Evolutionary conservation across 106 monocot genomes (phyloP).

Genomic region (Dendrobium huoshanense): DNA sequence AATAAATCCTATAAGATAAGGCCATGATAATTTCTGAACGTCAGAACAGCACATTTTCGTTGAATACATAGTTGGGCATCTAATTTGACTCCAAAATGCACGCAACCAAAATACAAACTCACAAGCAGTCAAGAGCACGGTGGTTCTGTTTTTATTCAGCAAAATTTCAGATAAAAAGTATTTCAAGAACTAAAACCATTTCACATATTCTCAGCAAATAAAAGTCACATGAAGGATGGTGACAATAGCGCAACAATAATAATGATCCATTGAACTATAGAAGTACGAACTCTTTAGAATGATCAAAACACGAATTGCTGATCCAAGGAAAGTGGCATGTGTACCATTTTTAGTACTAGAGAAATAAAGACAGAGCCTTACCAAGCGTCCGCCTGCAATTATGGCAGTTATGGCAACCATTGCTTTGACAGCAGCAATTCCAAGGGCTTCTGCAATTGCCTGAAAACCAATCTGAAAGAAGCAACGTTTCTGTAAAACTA

Average conservation of each 20-base stretch:
- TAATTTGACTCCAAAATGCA: neutral
- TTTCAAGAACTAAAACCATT: neutral
- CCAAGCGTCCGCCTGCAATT: constrained; percentile 96
- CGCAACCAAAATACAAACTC: neutral
- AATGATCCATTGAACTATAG: neutral
- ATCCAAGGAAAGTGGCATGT: neutral
- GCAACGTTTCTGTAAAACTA: neutral
- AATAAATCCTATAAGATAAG: neutral
- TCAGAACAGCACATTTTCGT: neutral
- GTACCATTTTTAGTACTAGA: neutral
- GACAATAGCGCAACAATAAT: neutral
- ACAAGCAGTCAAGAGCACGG: neutral
- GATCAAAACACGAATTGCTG: neutral
- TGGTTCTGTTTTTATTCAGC: neutral
- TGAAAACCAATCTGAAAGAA: constrained; percentile 87
- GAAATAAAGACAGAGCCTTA: constrained; percentile 18
- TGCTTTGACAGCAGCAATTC: constrained; percentile 93
- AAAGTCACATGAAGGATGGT: neutral
- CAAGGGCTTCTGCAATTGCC: constrained; percentile 99
- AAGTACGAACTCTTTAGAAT: neutral
- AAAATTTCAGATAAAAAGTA: neutral
- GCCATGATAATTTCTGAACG: neutral
- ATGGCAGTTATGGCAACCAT: constrained; percentile 90
- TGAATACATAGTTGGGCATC: neutral
- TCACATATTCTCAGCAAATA: neutral